A percentile compares a stretch with the other conserved stretches of the same genome.
Evolutionary conservation across 148 eudicot species (phyloP).

Genomic region (Fallopia convolvulus): DNA sequence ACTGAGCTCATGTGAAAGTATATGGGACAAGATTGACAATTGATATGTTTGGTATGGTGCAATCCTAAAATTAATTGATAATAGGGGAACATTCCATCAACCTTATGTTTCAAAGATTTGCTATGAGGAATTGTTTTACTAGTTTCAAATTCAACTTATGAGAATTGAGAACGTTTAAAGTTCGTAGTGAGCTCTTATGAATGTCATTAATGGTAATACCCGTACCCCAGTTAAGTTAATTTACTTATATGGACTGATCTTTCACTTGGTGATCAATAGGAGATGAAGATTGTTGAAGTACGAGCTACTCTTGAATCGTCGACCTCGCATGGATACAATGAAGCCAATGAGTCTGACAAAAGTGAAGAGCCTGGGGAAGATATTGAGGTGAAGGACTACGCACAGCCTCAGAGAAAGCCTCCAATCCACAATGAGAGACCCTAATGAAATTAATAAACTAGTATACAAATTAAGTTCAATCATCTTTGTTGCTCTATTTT

Average conservation of each 20-base stretch:
- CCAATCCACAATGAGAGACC: conserved; percentile 10
- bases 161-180: too few relatives aligned
- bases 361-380: neutral
- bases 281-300: neutral
- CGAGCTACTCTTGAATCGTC: neutral
- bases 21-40: too few relatives aligned
- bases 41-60: too few relatives aligned
- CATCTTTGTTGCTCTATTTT: neutral
- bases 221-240: too few relatives aligned
- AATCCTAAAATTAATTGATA: too few relatives aligned
- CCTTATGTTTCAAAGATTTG: too few relatives aligned
- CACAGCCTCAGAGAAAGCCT: conserved; percentile 6
- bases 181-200: too few relatives aligned
- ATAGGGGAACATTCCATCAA: too few relatives aligned
- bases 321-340: neutral
- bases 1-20: too few relatives aligned
- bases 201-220: too few relatives aligned
- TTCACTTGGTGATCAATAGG: neutral
- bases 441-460: neutral
- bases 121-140: too few relatives aligned
- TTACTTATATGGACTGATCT: neutral
- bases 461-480: neutral
- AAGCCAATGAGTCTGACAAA: neutral
- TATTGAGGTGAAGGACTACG: conserved; percentile 11
- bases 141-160: too few relatives aligned